Conservation (phyloP, 2,329 filamentous ascomycete genomes). For the Cladophialophora chaetospira region DNA sequence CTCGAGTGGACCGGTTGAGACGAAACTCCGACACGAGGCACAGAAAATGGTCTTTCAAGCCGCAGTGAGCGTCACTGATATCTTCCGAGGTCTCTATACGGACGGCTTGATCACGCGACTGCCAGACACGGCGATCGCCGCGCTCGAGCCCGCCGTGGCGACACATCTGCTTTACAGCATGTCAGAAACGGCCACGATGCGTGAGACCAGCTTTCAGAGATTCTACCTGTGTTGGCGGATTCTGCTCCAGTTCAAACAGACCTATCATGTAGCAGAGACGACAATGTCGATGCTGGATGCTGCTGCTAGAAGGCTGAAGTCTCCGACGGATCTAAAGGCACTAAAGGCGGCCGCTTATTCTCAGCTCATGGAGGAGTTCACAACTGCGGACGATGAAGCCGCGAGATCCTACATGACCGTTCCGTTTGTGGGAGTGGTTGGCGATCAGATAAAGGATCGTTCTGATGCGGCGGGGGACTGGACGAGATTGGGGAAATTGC, state of each 20-base stretch:
- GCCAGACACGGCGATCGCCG: constrained; percentile 23
- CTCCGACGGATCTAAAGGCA: neutral
- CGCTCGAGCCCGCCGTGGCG: constrained; percentile 18
- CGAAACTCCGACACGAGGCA: neutral
- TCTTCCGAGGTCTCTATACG: constrained; percentile 62
- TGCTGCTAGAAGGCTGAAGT: constrained; percentile 17
- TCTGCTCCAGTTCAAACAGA: constrained; percentile 17
- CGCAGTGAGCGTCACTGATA: constrained; percentile 80
- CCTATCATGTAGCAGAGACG: constrained; percentile 19
- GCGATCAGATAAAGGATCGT: constrained; percentile 5
- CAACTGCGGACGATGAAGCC: neutral
- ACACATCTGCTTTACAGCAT: constrained; percentile 26
- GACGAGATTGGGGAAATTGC: neutral
- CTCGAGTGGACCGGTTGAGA: neutral
- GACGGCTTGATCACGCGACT: constrained; percentile 11
- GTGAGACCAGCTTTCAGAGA: constrained; percentile 20
- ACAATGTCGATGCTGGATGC: constrained; percentile 23
- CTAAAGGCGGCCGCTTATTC: neutral
- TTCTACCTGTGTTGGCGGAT: constrained; percentile 29
- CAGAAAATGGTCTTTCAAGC: constrained; percentile 51
- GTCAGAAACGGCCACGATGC: constrained; percentile 10
- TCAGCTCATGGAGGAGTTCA: neutral
- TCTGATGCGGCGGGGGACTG: neutral
- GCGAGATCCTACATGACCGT: neutral
- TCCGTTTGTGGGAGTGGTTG: constrained; percentile 10